Evolutionary conservation across 2,329 filamentous ascomycete species (phyloP).

Genomic region (Sarocladium strictum): DNA sequence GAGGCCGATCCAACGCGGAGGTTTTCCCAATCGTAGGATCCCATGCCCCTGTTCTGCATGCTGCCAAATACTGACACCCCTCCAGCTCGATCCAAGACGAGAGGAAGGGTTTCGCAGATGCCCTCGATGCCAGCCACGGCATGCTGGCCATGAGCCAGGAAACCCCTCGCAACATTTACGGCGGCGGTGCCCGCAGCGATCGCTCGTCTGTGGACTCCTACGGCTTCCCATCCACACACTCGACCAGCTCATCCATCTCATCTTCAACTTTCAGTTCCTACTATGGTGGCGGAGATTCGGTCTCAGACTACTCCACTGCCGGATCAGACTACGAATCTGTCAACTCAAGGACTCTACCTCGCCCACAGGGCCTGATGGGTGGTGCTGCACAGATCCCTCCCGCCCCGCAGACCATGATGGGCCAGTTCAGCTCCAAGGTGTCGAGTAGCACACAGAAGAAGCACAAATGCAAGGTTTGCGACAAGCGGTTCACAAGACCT

Average conservation of each 20-base stretch:
- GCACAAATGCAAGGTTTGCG: slow-evolving; percentile 98
- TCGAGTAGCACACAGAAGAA: slow-evolving; percentile 97
- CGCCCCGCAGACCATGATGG: slow-evolving; percentile 96
- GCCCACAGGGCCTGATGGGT: slow-evolving; percentile 59
- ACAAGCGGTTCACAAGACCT: slow-evolving; percentile 92
- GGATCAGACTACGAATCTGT: slow-evolving; percentile 81
- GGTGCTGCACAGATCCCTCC: slow-evolving; percentile 57
- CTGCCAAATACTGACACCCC: not conserved
- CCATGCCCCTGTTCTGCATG: not conserved
- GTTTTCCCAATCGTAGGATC: slow-evolving; percentile 79
- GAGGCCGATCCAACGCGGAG: slow-evolving; percentile 55
- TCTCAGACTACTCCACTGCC: slow-evolving; percentile 88
- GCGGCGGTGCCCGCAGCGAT: slow-evolving; percentile 46
- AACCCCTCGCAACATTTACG: slow-evolving; percentile 86
- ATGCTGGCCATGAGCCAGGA: slow-evolving; percentile 97
- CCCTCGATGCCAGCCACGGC: slow-evolving; percentile 84
- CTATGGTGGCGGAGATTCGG: slow-evolving; percentile 65
- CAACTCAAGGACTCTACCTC: slow-evolving; percentile 74
- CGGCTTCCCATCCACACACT: slow-evolving; percentile 81
- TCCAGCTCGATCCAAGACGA: slow-evolving; percentile 29
- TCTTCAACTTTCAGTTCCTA: slow-evolving; percentile 77
- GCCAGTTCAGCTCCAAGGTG: slow-evolving; percentile 94
- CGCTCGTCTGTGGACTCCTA: slow-evolving; percentile 80
- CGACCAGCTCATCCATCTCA: slow-evolving; percentile 85
- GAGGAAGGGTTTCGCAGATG: slow-evolving; percentile 74